Percentiles rank a stretch among this genome's conserved stretches.
Evolutionary conservation across 2,329 filamentous ascomycete species (phyloP).

Genomic region (Magnaporthiopsis rhizophila): DNA sequence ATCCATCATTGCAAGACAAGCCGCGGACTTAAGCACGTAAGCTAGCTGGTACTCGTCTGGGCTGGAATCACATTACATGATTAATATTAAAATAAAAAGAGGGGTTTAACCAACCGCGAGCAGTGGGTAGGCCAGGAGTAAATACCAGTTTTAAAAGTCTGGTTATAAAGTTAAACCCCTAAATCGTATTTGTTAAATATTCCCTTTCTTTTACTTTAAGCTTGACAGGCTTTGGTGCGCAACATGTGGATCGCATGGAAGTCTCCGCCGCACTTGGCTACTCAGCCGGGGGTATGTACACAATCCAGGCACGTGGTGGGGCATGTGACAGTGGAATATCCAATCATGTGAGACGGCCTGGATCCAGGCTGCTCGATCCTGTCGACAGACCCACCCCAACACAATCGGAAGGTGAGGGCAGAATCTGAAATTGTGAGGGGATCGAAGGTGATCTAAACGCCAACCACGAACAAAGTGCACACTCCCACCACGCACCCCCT

Average conservation of each 20-base stretch:
- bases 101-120: no score
- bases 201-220: background rate
- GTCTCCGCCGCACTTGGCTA: no score
- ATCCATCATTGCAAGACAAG: background rate
- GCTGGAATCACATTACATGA: background rate
- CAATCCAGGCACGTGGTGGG: background rate
- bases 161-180: no score
- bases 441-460: slow-evolving; percentile 1
- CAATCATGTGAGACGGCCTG: background rate
- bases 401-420: background rate
- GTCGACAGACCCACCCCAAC: background rate
- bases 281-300: background rate
- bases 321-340: background rate
- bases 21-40: background rate
- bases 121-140: no score
- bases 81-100: no score
- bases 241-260: no score
- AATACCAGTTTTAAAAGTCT: no score
- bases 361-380: background rate
- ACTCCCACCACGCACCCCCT: background rate
- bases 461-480: background rate
- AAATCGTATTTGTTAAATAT: background rate
- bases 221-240: no score
- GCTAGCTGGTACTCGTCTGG: no score
- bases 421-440: slow-evolving; percentile 4